Base-by-base conservation (phyloP, 257 asterid species). In the Solanum medicagineum region DNA sequence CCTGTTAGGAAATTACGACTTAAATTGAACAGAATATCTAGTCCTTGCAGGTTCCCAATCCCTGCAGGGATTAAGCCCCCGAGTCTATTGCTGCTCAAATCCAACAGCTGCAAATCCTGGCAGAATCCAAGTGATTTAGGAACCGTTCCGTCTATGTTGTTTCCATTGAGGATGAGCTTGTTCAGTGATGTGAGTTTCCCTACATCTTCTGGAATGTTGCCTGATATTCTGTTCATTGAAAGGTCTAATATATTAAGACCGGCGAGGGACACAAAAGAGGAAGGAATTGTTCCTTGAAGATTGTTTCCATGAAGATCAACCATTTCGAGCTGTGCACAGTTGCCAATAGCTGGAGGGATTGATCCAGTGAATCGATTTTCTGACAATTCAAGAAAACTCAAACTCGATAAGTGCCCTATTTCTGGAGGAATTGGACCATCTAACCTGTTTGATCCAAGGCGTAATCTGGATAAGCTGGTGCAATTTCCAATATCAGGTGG, bases 401-500 rank as follows among this genome's bases (percentile, higher is more conserved):
- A 86, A 79, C 74, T 87, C 86, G 83, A 83, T 36, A 94, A 55
- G 56, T 29, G 59, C 80, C 94, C 93, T 7, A 92, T 90, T 85
- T 91, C 92, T 49, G 89, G 36, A 8, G 97, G 96, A 69, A 94
- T 90, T 54, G 86, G 87, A 54, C 95, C 94, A 3, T 84, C 82
- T 12, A 94, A 66, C 88, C 71, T 81, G 90, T 94, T 94, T 81
- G 89, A 84, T 90, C 95, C 96, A 10, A 92, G 84, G 75, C 97
- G 90, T 54, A 94, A 84, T 7, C 97, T 87, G 86, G 83, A 89
- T 60, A 94, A 83, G 87, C 92, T 86, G 85, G 90, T 91, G 91
- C 96, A 91, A 54, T 94, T 92, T 45, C 97, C 97, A 55, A 94
- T 92, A 53, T 94, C 90, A 29, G 92, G 81, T 8, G 96, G 93